A percentile compares a stretch with the other conserved stretches of the same genome.
These are phyloP conservation scores for Cutaneotrichosporon sp. DNA, from an alignment of 1,284 basidiomycete genomes.

Conservation along the genomic window DNA sequence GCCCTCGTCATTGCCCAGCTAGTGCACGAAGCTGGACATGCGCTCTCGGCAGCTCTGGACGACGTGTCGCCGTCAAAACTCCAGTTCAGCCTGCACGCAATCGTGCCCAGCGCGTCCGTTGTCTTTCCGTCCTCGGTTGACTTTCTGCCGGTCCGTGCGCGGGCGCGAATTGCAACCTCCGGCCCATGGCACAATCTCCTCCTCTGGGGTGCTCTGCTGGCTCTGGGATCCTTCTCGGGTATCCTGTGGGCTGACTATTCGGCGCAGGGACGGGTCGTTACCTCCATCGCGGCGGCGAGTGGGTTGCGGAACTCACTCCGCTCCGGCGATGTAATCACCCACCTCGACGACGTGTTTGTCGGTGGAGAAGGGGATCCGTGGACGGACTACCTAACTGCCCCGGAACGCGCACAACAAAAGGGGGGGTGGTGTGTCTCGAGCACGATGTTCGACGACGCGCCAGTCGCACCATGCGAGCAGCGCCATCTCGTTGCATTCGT, in stretches of 20 bases:
- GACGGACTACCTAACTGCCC: conserved; percentile 26
- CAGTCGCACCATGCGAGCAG: conserved; percentile 5
- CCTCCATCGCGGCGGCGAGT: conserved; percentile 28
- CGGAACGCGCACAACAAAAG: background rate
- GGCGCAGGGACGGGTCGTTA: conserved; percentile 25
- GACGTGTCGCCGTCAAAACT: conserved; percentile 33
- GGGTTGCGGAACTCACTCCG: conserved; percentile 16
- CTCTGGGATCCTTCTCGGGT: conserved; percentile 5
- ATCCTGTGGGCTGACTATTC: conserved; percentile 32
- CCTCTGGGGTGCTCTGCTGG: conserved; percentile 20
- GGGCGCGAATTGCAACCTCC: conserved; percentile 38
- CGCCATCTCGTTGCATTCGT: conserved; percentile 10
- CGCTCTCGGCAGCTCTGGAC: conserved; percentile 39
- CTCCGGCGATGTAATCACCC: conserved; percentile 34
- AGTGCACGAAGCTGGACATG: conserved; percentile 45
- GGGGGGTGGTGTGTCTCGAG: conserved; percentile 16
- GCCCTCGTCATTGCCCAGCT: conserved; percentile 40
- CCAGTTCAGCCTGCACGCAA: conserved; percentile 29
- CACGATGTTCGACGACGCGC: conserved; percentile 7
- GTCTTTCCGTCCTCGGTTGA: conserved; percentile 37
- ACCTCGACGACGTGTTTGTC: conserved; percentile 36
- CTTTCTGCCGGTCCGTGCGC: conserved; percentile 27
- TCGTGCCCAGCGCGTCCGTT: conserved; percentile 38
- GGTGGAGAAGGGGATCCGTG: conserved; percentile 24
- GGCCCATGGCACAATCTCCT: conserved; percentile 45